Conservation (phyloP, 805 yeast species). For the Wickerhamiella kurtzmanii region DNA sequence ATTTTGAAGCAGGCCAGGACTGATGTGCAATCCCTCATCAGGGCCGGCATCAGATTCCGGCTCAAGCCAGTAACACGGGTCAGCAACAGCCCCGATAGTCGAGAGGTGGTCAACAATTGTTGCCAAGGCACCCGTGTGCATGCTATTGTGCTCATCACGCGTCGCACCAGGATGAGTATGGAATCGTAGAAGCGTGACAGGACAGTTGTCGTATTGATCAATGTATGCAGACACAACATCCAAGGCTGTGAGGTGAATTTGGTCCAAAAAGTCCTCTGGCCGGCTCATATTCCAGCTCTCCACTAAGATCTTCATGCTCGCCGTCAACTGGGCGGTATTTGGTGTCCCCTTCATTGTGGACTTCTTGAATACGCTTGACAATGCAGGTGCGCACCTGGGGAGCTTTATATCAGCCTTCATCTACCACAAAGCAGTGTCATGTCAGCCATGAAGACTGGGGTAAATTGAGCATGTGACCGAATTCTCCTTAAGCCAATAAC, state of each 20-base stretch:
- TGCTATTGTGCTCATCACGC: conserved; percentile 1
- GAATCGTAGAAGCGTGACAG: conserved; percentile 8
- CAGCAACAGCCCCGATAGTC: conserved; percentile 6
- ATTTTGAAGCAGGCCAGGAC: neutral
- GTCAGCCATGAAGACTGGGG: neutral
- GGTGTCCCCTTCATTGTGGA: neutral
- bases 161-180: conserved; percentile 1
- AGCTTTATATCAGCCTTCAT: neutral
- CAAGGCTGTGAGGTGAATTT: conserved; percentile 3
- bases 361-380: no score
- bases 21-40: conserved; percentile 1
- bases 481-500: neutral
- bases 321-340: neutral
- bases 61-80: conserved; percentile 8
- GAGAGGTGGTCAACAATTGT: conserved; percentile 12
- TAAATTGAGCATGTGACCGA: neutral
- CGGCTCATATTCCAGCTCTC: neutral
- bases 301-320: neutral
- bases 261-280: conserved; percentile 6
- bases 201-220: conserved; percentile 10
- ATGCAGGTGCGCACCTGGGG: no score
- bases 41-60: conserved; percentile 3
- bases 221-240: conserved; percentile 5
- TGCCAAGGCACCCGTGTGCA: conserved; percentile 13
- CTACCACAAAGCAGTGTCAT: no score